Conservation (phyloP, 495 filamentous ascomycete species). For the Penicillium parvum region DNA sequence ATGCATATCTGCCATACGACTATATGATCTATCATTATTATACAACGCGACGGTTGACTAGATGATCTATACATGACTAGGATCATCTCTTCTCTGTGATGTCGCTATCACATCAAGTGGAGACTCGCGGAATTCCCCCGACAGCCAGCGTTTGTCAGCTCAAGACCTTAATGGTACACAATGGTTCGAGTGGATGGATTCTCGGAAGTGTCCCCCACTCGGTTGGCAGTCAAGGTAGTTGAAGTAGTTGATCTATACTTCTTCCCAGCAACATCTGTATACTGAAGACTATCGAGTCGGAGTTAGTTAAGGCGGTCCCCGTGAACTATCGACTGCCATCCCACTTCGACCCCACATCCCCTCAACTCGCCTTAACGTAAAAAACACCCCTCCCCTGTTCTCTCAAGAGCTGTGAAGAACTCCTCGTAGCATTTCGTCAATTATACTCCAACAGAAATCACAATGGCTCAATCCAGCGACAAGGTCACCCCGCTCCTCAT, state of each 20-base stretch:
- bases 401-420: too few species aligned
- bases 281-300: too few species aligned
- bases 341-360: conserved; percentile 8
- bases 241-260: too few species aligned
- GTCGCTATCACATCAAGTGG: too few species aligned
- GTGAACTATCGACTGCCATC: not conserved
- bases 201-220: conserved; percentile 11
- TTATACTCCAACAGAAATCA: not conserved
- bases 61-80: too few species aligned
- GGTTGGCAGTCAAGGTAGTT: conserved; percentile 9
- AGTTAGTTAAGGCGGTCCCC: not conserved
- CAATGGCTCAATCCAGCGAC: conserved; percentile 9
- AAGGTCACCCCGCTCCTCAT: conserved; percentile 64
- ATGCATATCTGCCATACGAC: too few species aligned
- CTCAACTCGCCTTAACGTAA: conserved; percentile 14
- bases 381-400: conserved; percentile 10
- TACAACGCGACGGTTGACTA: too few species aligned
- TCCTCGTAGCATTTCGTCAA: too few species aligned
- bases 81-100: too few species aligned
- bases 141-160: not conserved
- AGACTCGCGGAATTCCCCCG: conserved; percentile 5
- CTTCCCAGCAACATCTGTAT: too few species aligned
- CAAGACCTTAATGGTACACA: not conserved
- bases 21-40: too few species aligned
- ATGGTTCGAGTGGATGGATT: not conserved